Evolutionary conservation across 345 rosid species (phyloP), one percentile per base, ranked within the genome.

Genomic region (Moricandia arvensis): DNA sequence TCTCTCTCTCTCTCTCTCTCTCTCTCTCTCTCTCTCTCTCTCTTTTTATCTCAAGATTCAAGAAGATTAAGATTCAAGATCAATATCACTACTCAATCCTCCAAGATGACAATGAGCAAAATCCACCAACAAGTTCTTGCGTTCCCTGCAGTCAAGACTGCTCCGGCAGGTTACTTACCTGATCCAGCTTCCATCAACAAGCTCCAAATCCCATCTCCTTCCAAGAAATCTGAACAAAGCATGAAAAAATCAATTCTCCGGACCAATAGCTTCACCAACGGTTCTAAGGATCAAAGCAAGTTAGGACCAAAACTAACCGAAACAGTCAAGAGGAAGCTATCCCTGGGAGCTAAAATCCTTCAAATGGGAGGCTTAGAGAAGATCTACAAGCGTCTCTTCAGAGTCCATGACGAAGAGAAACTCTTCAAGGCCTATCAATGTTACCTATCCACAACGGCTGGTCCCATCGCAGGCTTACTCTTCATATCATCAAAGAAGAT

Each of bases 231-330:
- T 12, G 57, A 71, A 59, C 43, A 8, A 81, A 81, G 13, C 31
- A 77, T 10, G 74, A 49, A 55, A 1, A 78, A 75, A 47, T 49
- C 78, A 2, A 31, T 71, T 62, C 75, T 74, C 13, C 66, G 70
- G 67, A 80, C 63, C 1, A 76, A 82, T 47, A 27, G 75, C 61
- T 69, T 84, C 59, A 85, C 85, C 24, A 21, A 21, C 24, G 24
- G 24, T 55, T 37, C 69, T 72, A 74, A 65, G 53, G 86, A 82
- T 31, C 84, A 84, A 60, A 34, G 74, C 79, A 80, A 70, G 66
- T 37, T 87, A 41, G 82, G 87, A 30, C 79, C 82, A 13, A 87
- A 82, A 63, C 72, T 87, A 62, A 83, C 82, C 4, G 91, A 80
- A 72, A 75, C 76, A 37, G 86, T 83, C 10, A 80, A 78, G 37